These are phyloP conservation scores for Dactylellina cionopaga DNA, from an alignment of 2,329 filamentous ascomycete genomes.

Conservation along the genomic window DNA sequence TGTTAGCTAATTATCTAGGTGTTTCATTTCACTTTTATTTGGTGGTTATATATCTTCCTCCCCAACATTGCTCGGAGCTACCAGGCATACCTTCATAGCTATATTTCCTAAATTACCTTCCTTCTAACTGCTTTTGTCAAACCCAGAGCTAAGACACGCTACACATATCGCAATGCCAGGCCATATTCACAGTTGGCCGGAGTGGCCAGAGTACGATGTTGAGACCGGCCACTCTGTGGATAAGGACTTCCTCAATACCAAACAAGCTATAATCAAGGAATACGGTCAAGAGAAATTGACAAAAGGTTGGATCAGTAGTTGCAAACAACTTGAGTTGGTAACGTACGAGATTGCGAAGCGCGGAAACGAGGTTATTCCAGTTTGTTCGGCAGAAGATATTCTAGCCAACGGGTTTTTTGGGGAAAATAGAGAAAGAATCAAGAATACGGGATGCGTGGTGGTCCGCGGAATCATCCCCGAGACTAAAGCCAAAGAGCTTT, in stretches of 20 bases:
- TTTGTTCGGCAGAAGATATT: slow-evolving; percentile 58
- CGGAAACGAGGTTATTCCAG: slow-evolving; percentile 59
- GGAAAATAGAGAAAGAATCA: slow-evolving; percentile 57
- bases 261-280: slow-evolving; percentile 60
- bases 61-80: too few species aligned
- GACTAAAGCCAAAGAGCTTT: slow-evolving; percentile 56
- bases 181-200: slow-evolving; percentile 55
- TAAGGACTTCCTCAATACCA: slow-evolving; percentile 57
- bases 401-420: slow-evolving; percentile 53
- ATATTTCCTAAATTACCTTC: too few species aligned
- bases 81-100: too few species aligned
- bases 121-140: too few species aligned
- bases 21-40: too few species aligned
- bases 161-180: slow-evolving; percentile 55
- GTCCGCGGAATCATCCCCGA: slow-evolving; percentile 55
- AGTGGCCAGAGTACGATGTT: slow-evolving; percentile 56
- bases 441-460: slow-evolving; percentile 57
- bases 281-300: slow-evolving; percentile 60
- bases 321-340: slow-evolving; percentile 59
- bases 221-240: slow-evolving; percentile 53
- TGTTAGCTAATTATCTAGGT: too few species aligned
- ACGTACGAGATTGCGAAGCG: slow-evolving; percentile 60
- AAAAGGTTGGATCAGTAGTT: slow-evolving; percentile 61
- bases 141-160: too few species aligned
- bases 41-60: too few species aligned